Base-by-base conservation (phyloP, 768 basidiomycete species). In the Amanita subjunquillea region DNA sequence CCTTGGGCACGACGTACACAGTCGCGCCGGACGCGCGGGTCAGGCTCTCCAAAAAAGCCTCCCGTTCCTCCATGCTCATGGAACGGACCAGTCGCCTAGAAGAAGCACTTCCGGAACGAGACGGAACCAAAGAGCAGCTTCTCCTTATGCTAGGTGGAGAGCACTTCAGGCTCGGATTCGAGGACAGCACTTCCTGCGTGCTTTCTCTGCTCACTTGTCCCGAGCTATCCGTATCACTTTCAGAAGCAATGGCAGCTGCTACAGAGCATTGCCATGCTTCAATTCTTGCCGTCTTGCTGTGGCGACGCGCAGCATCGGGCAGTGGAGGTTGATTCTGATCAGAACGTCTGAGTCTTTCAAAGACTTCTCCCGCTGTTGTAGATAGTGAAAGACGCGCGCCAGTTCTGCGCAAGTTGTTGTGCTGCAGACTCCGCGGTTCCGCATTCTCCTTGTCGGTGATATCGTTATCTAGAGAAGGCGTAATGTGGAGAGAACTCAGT, bases 11-110 rank as follows among this genome's bases (percentile, higher is more conserved):
- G 40, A 73, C 67, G 56, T 78, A 75, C 36, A 80, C 65, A 3
- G 70, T 75, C 3, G 82, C 79, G 29, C 71, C 59, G 2, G 72
- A 73, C 56, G 64, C 66, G 53, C 60, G 60, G 23, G 63, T 62
- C 50, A 84, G 71, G 46, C 68, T 70, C 6, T 71, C 63, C 23
- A 81, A 59, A 64, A 83, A 83, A 7, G 62, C 48, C 43, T 74
- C 69, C 25, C 81, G 78, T 58, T 82, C 71, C 50, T 74, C 73
- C 23, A 69, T 58, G 54, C 77, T 80, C 74, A 81, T 75, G 2
- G 74, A 68, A 30, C 79, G 76, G 10, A 57, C 54, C 27, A 80
- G 68, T n/a, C 72, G 67, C 42, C 51, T 39, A n/a, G 51, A 38
- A 22, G 42, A 43, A 12, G 3, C 43, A 53, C 56, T 44, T 22